These are phyloP conservation scores for Pseudogymnoascus sp. DNA, from an alignment of 2,329 filamentous ascomycete genomes.

Conservation along the genomic window DNA sequence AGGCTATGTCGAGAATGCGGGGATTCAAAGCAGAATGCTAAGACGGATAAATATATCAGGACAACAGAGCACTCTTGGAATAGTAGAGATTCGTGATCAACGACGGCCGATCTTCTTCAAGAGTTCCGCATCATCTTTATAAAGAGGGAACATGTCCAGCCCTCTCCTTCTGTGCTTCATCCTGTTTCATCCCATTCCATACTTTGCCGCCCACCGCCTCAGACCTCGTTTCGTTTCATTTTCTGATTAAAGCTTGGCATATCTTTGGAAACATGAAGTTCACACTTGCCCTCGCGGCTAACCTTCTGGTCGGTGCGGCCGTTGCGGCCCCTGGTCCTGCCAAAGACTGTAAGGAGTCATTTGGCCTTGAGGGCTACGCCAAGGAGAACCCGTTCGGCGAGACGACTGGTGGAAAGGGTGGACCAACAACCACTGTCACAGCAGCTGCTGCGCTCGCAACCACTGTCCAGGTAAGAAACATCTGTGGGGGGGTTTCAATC, in stretches of 20 bases:
- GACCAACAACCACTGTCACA: conserved; percentile 38
- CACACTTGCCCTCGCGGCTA: neutral
- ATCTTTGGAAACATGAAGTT: neutral
- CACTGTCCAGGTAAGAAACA: conserved; percentile 31
- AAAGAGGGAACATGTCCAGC: neutral
- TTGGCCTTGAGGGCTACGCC: neutral
- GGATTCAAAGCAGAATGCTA: neutral
- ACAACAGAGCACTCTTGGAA: neutral
- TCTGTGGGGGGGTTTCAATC: neutral
- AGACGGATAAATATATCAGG: conserved; percentile 1
- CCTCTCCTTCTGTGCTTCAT: neutral
- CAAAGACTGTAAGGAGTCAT: neutral
- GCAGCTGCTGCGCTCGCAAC: conserved; percentile 35
- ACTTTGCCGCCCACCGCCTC: neutral
- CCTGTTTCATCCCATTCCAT: neutral
- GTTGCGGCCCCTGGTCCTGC: neutral
- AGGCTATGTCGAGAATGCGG: neutral
- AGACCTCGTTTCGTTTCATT: neutral
- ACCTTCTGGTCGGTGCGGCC: neutral
- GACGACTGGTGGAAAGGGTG: conserved; percentile 40
- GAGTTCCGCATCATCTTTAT: neutral
- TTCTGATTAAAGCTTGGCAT: neutral
- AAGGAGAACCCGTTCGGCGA: conserved; percentile 14
- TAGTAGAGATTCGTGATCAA: neutral
- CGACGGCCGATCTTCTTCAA: neutral